These are phyloP conservation scores for Claviceps quebecensis DNA, from an alignment of 2,329 filamentous ascomycete species.

Conservation along the genomic window DNA sequence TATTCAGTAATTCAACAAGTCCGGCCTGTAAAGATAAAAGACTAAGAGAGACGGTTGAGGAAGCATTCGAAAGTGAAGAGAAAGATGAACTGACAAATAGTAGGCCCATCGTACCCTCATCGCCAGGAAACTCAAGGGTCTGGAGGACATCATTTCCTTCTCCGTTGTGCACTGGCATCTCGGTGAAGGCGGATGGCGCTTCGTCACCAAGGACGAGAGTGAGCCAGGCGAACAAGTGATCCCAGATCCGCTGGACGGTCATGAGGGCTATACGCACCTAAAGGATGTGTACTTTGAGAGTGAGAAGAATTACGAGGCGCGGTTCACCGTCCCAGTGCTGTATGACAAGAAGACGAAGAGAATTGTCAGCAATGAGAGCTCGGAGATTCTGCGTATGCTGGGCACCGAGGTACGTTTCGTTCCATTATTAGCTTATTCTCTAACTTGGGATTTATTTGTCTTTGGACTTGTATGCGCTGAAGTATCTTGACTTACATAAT, in stretches of 20 bases:
- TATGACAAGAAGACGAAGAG: constrained; percentile 62
- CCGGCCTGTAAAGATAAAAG: no score
- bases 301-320: constrained; percentile 56
- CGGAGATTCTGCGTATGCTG: constrained; percentile 86
- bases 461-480: no score
- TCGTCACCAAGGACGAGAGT: constrained; percentile 48
- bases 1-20: no score
- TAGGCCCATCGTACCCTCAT: constrained; percentile 74
- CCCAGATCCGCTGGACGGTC: constrained; percentile 55
- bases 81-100: neutral
- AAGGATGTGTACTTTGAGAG: constrained; percentile 68
- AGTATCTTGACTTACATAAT: neutral
- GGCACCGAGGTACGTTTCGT: constrained; percentile 46
- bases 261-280: constrained; percentile 54
- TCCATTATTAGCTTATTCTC: neutral
- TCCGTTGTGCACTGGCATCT: constrained; percentile 93
- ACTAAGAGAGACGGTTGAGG: no score
- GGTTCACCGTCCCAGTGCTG: constrained; percentile 79
- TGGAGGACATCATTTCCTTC: constrained; percentile 67
- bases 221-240: constrained; percentile 49
- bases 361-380: constrained; percentile 86
- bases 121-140: constrained; percentile 75
- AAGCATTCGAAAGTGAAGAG: neutral
- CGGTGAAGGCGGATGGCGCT: constrained; percentile 62
- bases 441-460: neutral